Evolutionary conservation across 176 grass and related monocot species (phyloP).

Genomic region (Thalia dealbata): DNA sequence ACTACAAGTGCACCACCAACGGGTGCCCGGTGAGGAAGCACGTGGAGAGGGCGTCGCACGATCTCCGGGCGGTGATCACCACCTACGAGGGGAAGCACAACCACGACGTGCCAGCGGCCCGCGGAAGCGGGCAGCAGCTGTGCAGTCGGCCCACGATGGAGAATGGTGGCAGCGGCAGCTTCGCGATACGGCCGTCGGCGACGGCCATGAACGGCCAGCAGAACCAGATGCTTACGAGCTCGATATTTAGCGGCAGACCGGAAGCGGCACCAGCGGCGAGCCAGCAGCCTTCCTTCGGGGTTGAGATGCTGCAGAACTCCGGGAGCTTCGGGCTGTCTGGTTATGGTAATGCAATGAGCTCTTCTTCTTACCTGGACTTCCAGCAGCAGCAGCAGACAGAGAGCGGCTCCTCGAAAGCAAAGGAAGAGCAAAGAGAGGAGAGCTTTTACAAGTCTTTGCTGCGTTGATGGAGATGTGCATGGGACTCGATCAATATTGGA

Average conservation of each 20-base stretch:
- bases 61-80: slow-evolving; percentile 83
- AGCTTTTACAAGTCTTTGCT: neutral
- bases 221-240: neutral
- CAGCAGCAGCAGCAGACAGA: slow-evolving; percentile 1
- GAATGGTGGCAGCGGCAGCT: neutral
- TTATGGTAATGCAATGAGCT: neutral
- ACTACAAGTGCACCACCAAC: slow-evolving; percentile 88
- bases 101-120: slow-evolving; percentile 76
- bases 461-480: neutral
- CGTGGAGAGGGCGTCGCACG: slow-evolving; percentile 89
- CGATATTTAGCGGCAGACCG: neutral
- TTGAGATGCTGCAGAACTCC: slow-evolving; percentile 3
- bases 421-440: slow-evolving; percentile 6
- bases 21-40: slow-evolving; percentile 90
- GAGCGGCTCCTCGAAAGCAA: neutral
- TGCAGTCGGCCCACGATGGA: neutral
- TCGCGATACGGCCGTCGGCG: slow-evolving; percentile 11
- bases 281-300: neutral
- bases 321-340: slow-evolving; percentile 1
- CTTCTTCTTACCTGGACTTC: slow-evolving; percentile 7
- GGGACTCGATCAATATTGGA: too few relatives aligned
- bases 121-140: slow-evolving; percentile 37
- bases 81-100: slow-evolving; percentile 98
- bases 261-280: neutral
- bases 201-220: slow-evolving; percentile 3